A percentile compares a stretch with the other conserved stretches of the same genome.
Conservation (phyloP, 1,139 yeast genomes). For the Saccharomyces hybrid region DNA sequence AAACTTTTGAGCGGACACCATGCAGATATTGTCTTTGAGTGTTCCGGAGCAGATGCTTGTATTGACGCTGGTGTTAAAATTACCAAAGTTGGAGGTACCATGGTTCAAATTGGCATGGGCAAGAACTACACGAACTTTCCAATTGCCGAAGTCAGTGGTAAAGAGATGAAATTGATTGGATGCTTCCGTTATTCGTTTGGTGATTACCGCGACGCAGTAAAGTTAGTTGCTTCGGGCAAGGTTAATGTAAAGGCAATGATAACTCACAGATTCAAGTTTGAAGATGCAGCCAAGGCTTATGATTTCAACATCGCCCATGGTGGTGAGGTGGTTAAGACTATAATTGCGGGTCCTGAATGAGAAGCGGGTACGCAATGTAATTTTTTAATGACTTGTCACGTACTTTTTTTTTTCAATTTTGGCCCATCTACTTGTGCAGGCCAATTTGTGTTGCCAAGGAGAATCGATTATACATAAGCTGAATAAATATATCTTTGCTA, state of each 20-base stretch:
- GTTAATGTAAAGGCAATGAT: slow-evolving; percentile 60
- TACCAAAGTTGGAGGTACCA: slow-evolving; percentile 54
- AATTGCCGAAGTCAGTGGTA: slow-evolving; percentile 59
- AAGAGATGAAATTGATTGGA: slow-evolving; percentile 65
- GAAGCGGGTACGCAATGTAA: background rate
- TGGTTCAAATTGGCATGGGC: slow-evolving; percentile 74
- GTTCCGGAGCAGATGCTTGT: slow-evolving; percentile 67
- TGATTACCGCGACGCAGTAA: slow-evolving; percentile 70
- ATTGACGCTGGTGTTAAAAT: slow-evolving; percentile 55
- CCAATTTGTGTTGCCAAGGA: too few relatives aligned
- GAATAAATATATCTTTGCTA: too few relatives aligned
- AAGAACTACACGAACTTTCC: slow-evolving; percentile 63
- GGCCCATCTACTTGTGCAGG: too few relatives aligned
- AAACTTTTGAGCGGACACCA: slow-evolving; percentile 37
- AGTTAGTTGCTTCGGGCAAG: slow-evolving; percentile 53
- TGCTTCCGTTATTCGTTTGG: slow-evolving; percentile 76
- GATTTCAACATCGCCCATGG: slow-evolving; percentile 47
- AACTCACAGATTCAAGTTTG: slow-evolving; percentile 68
- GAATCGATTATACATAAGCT: too few relatives aligned
- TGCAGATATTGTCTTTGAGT: slow-evolving; percentile 60
- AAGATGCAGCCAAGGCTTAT: slow-evolving; percentile 75
- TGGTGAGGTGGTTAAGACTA: slow-evolving; percentile 53
- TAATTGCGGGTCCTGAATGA: slow-evolving; percentile 47
- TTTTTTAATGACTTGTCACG: too few relatives aligned
- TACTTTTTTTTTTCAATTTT: too few relatives aligned